Percentiles rank a stretch among this genome's conserved stretches.
phyloP scores from a whole-genome alignment of 768 basidiomycete species.

The Sistotremastrum suecicum region DNA sequence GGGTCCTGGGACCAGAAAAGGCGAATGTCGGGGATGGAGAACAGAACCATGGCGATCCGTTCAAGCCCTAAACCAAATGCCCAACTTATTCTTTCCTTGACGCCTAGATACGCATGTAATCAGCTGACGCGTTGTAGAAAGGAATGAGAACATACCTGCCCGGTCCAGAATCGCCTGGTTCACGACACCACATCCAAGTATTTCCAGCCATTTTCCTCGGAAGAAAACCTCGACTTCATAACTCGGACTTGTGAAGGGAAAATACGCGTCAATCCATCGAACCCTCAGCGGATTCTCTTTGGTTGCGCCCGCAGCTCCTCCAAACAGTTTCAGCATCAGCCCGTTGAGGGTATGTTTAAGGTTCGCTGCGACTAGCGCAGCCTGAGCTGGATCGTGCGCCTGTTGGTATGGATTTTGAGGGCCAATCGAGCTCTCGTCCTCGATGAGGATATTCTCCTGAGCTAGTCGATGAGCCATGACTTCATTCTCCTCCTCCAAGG shows the following conservation, averaged over 20 bases:
- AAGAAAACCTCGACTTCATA: conserved; percentile 98
- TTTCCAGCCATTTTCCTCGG: conserved; percentile 93
- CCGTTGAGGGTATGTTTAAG: conserved; percentile 84
- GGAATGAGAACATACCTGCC: conserved; percentile 45
- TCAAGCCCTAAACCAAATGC: conserved; percentile 96
- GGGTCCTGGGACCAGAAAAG: conserved; percentile 90
- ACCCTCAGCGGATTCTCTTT: conserved; percentile 66
- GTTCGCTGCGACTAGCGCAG: conserved; percentile 66
- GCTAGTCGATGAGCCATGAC: conserved; percentile 45
- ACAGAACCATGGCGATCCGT: conserved; percentile 95
- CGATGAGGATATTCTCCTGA: conserved; percentile 66
- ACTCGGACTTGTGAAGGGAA: conserved; percentile 96
- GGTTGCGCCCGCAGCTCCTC: conserved; percentile 33
- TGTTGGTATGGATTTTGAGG: conserved; percentile 70
- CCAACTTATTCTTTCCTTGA: conserved; percentile 84
- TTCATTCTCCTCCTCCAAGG: conserved; percentile 60
- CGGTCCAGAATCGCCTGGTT: conserved; percentile 77
- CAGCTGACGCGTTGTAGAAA: conserved; percentile 5
- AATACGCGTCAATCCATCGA: conserved; percentile 95
- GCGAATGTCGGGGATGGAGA: conserved; percentile 92
- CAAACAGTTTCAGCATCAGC: conserved; percentile 73
- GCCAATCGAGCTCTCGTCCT: conserved; percentile 68
- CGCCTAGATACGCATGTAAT: conserved; percentile 28
- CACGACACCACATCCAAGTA: conserved; percentile 88
- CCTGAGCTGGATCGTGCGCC: conserved; percentile 57